Evolutionary conservation across 306 rosid species (phyloP).

Genomic region (Medicago ruthenica): DNA sequence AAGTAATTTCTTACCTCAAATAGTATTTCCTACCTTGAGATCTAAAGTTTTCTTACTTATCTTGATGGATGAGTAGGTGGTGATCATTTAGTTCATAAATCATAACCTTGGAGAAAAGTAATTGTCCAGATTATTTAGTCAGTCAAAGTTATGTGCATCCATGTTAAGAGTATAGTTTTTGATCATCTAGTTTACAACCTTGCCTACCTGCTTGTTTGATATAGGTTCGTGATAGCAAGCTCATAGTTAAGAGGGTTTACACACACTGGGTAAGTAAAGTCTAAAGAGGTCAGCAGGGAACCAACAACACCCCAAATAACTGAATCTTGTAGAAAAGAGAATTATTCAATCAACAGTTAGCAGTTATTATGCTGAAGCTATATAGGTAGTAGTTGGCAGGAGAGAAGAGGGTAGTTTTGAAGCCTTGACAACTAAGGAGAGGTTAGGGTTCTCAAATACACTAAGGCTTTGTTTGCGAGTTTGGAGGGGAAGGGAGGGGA

Average conservation of each 20-base stretch:
- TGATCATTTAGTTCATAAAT: slow-evolving; percentile 6
- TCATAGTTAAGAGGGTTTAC: neutral
- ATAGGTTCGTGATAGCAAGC: no score
- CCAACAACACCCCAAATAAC: neutral
- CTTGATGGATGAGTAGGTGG: neutral
- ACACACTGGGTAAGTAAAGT: neutral
- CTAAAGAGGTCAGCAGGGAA: neutral
- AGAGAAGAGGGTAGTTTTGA: slow-evolving; percentile 4
- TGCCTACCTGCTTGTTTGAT: no score
- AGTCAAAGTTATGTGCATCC: neutral
- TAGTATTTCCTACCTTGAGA: neutral
- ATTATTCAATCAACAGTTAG: neutral
- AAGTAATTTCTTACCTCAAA: slow-evolving; percentile 7
- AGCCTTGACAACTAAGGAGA: neutral
- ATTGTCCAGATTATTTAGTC: neutral
- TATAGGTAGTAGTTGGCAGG: neutral
- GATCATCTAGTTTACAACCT: neutral
- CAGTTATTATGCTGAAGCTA: neutral
- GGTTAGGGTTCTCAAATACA: neutral
- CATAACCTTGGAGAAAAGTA: slow-evolving; percentile 15
- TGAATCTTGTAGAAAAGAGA: neutral
- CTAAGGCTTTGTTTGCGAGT: no score
- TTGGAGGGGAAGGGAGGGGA: no score
- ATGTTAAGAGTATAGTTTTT: neutral
- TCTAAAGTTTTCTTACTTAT: neutral